Evolutionary conservation across 805 yeast species (phyloP), one percentile per base, ranked within the genome.

Genomic region (Tetrapisispora namnaoensis): DNA sequence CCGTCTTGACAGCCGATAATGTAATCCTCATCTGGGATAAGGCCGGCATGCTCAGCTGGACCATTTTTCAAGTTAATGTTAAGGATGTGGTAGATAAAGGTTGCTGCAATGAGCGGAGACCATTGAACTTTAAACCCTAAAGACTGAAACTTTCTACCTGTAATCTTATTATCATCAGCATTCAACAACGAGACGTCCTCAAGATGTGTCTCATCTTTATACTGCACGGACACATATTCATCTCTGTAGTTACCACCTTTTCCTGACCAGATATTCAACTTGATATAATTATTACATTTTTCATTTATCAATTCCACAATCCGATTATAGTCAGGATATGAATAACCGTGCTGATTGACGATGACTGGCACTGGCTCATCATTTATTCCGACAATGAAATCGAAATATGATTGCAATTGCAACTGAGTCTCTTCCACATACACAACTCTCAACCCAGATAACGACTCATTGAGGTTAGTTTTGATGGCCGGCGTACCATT

Each of bases 1-100:
- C 97, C 97, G 53, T 86, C 93, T 49, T 84, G 85, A 16, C 90
- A 83, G 6, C 95, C 96, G 45, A 91, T 79, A 44, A 91, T 82
- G 62, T 86, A 91, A 63, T 91, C 99, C 2, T 88, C 76, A 57
- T 85, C 86, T 0, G 96, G 89, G 35, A 86, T 73, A 38, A 91
- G 74, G 16, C 93, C 95, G 0, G 96, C 87, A 45, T 69, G 69
- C 54, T 83, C 83, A 0, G 96, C 96, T 0, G 97, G 96, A 2
- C 69, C 66, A 0, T 89, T 78, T 49, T 77, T 77, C 13, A 80
- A 79, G 49, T 82, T 81, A 13, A 91, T 81, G 50, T 77, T 77
- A 48, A 91, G 67, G 36, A 91, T 80, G 56, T 89, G 95, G 84
- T 96, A 91, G 13, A 89, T 95, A 60, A 78, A 83, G 1, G 91